phyloP scores from a whole-genome alignment of 352 stramenopile species.

The Phytophthora europaea region DNA sequence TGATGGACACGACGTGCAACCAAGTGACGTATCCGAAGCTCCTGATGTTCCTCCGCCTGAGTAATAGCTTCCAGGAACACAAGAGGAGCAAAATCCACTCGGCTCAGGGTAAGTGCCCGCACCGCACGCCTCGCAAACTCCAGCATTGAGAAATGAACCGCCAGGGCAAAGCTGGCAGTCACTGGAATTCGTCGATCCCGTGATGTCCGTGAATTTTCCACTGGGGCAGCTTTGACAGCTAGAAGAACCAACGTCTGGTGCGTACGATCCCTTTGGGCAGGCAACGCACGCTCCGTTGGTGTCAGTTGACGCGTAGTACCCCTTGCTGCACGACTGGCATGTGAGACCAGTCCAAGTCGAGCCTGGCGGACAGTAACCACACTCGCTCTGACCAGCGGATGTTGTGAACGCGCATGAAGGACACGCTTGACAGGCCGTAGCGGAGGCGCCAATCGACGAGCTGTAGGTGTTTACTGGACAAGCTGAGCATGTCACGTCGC shows the following conservation, averaged over 20 bases:
- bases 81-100: constrained; percentile 50
- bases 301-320: constrained; percentile 41
- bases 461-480: constrained; percentile 70
- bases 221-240: constrained; percentile 45
- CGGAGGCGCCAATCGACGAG: constrained; percentile 25
- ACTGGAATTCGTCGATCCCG: constrained; percentile 28
- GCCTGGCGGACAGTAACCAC: constrained; percentile 38
- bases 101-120: constrained; percentile 39
- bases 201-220: constrained; percentile 45
- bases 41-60: constrained; percentile 12
- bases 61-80: constrained; percentile 55
- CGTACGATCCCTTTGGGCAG: constrained; percentile 58
- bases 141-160: constrained; percentile 46
- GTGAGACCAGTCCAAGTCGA: constrained; percentile 30
- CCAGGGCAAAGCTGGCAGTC: constrained; percentile 50
- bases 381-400: constrained; percentile 40
- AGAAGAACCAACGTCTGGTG: constrained; percentile 26
- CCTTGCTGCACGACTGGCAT: constrained; percentile 52
- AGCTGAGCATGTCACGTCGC: constrained; percentile 39
- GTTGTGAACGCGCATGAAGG: constrained; percentile 49
- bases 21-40: constrained; percentile 20
- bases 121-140: constrained; percentile 33
- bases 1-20: constrained; percentile 51
- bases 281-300: constrained; percentile 49
- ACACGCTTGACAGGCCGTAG: constrained; percentile 45